Conservation (phyloP, 352 stramenopile species). For the Phytophthora vignae region DNA sequence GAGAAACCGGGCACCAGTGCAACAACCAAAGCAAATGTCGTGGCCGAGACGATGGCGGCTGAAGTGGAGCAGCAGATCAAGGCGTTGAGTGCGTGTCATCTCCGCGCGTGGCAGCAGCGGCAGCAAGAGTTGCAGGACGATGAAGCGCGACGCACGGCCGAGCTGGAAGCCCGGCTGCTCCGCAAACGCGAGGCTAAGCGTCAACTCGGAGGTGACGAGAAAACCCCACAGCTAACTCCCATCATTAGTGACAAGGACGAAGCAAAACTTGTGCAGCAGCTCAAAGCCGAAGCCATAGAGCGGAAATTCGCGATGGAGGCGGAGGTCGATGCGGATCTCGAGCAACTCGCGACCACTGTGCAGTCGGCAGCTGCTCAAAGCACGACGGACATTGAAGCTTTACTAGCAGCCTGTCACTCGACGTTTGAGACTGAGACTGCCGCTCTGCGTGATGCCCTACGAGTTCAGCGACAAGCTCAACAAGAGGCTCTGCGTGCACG, state of each 20-base stretch:
- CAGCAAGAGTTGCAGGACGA: slow-evolving; percentile 37
- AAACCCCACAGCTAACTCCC: neutral
- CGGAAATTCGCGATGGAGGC: slow-evolving; percentile 33
- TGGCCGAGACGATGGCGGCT: slow-evolving; percentile 32
- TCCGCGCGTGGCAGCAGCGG: slow-evolving; percentile 32
- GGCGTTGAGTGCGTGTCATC: slow-evolving; percentile 34
- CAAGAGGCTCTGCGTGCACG: slow-evolving; percentile 30
- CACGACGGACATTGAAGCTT: slow-evolving; percentile 35
- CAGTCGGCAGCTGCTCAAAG: slow-evolving; percentile 24
- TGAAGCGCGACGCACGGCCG: slow-evolving; percentile 20
- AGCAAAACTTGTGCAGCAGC: slow-evolving; percentile 20
- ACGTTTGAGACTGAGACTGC: slow-evolving; percentile 40
- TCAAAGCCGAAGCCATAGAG: slow-evolving; percentile 26
- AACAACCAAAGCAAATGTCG: slow-evolving; percentile 11
- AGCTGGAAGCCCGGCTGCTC: slow-evolving; percentile 31
- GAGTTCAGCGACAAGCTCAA: slow-evolving; percentile 27
- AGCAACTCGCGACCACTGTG: slow-evolving; percentile 34
- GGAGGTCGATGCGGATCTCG: slow-evolving; percentile 33
- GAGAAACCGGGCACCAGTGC: neutral
- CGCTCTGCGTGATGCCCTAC: slow-evolving; percentile 28
- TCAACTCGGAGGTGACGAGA: neutral
- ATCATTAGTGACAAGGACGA: slow-evolving; percentile 11
- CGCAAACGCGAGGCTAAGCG: slow-evolving; percentile 23
- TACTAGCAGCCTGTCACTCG: slow-evolving; percentile 31
- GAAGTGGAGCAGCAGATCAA: slow-evolving; percentile 48